phyloP scores from a whole-genome alignment of 2,329 filamentous ascomycete genomes.

The Ceratocystis harringtonii region DNA sequence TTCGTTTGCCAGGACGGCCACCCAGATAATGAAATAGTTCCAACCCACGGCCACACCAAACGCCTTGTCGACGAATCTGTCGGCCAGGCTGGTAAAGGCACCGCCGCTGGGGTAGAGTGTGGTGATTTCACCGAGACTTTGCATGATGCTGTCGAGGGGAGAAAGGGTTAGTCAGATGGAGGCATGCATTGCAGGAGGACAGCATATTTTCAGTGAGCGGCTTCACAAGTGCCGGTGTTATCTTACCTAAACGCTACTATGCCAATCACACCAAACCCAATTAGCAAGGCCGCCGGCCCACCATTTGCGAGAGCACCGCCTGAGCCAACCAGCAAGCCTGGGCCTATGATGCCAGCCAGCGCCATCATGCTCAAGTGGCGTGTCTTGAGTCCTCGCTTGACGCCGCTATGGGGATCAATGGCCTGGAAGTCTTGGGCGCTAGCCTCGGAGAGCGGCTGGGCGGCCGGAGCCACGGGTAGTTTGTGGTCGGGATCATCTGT shows the following conservation, averaged over 20 bases:
- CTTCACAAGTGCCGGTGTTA: too few species aligned
- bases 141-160: constrained; percentile 37
- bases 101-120: constrained; percentile 58
- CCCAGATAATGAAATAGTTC: constrained; percentile 59
- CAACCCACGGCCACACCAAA: constrained; percentile 55
- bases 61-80: constrained; percentile 56
- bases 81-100: constrained; percentile 54
- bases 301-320: constrained; percentile 53
- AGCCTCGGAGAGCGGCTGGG: constrained; percentile 24
- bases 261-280: constrained; percentile 58
- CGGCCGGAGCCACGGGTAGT: background rate
- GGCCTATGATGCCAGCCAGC: constrained; percentile 48
- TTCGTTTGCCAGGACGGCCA: constrained; percentile 47
- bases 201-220: too few species aligned
- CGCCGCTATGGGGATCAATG: constrained; percentile 47
- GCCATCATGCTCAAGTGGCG: constrained; percentile 53
- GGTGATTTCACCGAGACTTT: constrained; percentile 59
- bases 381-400: constrained; percentile 55
- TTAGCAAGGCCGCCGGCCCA: constrained; percentile 56
- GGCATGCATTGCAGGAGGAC: too few species aligned
- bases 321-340: constrained; percentile 56
- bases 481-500: constrained; percentile 9
- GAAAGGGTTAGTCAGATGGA: background rate
- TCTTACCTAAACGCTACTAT: constrained; percentile 18
- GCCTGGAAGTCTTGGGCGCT: constrained; percentile 29